Conservation (phyloP, 441 rosid species). For the Rhodomyrtus psidioides region DNA sequence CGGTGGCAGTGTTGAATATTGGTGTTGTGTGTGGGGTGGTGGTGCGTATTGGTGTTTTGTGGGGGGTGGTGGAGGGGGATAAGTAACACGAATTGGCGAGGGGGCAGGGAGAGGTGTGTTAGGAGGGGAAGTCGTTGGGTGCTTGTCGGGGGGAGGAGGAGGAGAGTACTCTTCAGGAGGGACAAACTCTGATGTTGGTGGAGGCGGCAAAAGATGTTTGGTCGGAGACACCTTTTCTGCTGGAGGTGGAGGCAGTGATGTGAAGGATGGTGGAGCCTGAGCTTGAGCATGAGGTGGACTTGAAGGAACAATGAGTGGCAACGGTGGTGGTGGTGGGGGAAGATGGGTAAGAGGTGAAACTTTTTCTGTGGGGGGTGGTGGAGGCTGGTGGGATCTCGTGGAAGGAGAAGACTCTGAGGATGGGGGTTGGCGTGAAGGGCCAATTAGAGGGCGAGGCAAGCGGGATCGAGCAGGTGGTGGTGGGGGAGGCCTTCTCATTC, state of each 20-base stretch:
- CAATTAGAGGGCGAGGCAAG: not conserved
- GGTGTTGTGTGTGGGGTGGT: not conserved
- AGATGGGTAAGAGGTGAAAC: slow-evolving; percentile 20
- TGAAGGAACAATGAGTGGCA: not conserved
- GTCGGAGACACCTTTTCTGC: slow-evolving; percentile 19
- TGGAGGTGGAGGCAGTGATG: slow-evolving; percentile 18
- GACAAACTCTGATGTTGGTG: slow-evolving; percentile 2
- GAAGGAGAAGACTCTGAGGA: slow-evolving; percentile 33
- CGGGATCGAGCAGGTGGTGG: slow-evolving; percentile 27
- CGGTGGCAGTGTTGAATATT: not conserved
- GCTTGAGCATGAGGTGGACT: not conserved
- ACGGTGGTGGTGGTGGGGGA: slow-evolving; percentile 36
- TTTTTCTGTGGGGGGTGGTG: slow-evolving; percentile 26
- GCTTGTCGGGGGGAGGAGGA: slow-evolving; percentile 19
- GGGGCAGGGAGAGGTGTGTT: slow-evolving; percentile 5
- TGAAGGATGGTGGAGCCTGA: not conserved
- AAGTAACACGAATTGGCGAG: not conserved
- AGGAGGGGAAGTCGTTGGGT: slow-evolving; percentile 16
- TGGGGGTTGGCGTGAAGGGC: not conserved
- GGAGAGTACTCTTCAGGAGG: slow-evolving; percentile 16
- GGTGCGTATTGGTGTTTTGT: not conserved
- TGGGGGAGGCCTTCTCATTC: not conserved
- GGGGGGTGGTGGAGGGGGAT: not conserved
- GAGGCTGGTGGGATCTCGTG: slow-evolving; percentile 24
- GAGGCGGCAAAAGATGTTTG: slow-evolving; percentile 28